A percentile compares a stretch with the other conserved stretches of the same genome.
These are phyloP conservation scores for Hortaea sp. DNA, from an alignment of 2,329 filamentous ascomycete species.

Conservation along the genomic window DNA sequence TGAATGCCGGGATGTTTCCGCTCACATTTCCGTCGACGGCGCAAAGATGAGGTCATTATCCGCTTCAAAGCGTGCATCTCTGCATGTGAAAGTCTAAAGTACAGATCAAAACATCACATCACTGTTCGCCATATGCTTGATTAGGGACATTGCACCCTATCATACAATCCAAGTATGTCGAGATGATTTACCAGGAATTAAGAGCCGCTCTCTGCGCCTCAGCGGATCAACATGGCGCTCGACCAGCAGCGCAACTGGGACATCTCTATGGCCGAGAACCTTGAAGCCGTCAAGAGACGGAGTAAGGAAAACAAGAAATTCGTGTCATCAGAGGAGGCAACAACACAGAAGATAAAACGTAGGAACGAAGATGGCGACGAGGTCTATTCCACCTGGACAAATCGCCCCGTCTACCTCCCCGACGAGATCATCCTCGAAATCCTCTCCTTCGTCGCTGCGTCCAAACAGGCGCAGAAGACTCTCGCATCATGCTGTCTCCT, in stretches of 20 bases:
- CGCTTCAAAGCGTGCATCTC: too few relatives aligned
- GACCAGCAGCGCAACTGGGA: constrained; percentile 27
- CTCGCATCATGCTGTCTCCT: constrained; percentile 44
- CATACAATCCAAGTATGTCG: too few relatives aligned
- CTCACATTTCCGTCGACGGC: too few relatives aligned
- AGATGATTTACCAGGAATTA: too few relatives aligned
- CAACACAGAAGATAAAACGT: background rate
- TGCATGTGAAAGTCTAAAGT: background rate
- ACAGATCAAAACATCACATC: background rate
- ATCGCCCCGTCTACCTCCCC: constrained; percentile 35
- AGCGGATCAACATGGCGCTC: constrained; percentile 19
- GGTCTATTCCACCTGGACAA: constrained; percentile 9
- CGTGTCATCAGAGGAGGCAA: too few relatives aligned
- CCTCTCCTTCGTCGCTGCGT: constrained; percentile 31
- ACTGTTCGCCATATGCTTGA: too few relatives aligned
- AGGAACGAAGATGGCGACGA: background rate
- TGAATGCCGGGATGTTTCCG: too few relatives aligned
- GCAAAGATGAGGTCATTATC: too few relatives aligned
- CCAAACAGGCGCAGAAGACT: constrained; percentile 33
- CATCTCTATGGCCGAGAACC: constrained; percentile 26
- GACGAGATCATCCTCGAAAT: constrained; percentile 46
- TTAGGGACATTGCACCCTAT: too few relatives aligned
- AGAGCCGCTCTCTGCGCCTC: too few relatives aligned
- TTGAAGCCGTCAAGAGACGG: constrained; percentile 12
- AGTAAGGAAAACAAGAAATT: too few relatives aligned